A percentile compares a stretch with the other conserved stretches of the same genome.
phyloP scores from a whole-genome alignment of 257 asterid genomes.

The Gynochthodes officinalis region DNA sequence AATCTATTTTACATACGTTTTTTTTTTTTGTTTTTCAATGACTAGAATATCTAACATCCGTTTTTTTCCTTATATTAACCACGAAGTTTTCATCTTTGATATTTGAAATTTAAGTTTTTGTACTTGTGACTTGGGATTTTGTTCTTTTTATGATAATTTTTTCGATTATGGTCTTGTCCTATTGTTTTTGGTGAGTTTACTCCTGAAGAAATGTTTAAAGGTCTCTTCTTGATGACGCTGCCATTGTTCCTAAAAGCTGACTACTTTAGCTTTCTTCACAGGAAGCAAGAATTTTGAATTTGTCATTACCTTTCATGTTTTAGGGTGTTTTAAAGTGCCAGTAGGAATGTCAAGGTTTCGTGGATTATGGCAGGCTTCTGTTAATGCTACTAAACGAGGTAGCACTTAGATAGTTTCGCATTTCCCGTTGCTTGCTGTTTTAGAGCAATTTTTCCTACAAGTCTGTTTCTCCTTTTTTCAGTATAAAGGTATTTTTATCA shows the following conservation, averaged over 20 bases:
- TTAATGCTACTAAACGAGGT: constrained; percentile 82
- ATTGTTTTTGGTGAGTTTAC: background rate
- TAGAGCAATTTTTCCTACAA: background rate
- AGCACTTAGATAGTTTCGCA: background rate
- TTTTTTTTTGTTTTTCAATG: background rate
- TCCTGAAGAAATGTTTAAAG: background rate
- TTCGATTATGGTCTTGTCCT: background rate
- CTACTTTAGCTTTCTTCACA: background rate
- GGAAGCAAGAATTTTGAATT: background rate
- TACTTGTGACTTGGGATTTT: no score
- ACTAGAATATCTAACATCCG: no score
- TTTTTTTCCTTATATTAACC: background rate
- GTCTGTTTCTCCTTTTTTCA: no score
- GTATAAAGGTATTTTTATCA: background rate
- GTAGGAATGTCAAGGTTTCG: constrained; percentile 75
- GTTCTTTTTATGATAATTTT: background rate
- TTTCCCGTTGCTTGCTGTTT: background rate
- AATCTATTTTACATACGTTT: no score
- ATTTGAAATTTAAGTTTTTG: no score
- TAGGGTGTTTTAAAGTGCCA: constrained; percentile 13
- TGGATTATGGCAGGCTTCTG: constrained; percentile 63
- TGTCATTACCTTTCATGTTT: background rate
- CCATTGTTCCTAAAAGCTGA: background rate
- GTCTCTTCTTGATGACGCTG: background rate
- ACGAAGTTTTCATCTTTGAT: background rate